Evolutionary conservation across 768 basidiomycete genomes (phyloP).

Genomic region (Lentinula boryana): DNA sequence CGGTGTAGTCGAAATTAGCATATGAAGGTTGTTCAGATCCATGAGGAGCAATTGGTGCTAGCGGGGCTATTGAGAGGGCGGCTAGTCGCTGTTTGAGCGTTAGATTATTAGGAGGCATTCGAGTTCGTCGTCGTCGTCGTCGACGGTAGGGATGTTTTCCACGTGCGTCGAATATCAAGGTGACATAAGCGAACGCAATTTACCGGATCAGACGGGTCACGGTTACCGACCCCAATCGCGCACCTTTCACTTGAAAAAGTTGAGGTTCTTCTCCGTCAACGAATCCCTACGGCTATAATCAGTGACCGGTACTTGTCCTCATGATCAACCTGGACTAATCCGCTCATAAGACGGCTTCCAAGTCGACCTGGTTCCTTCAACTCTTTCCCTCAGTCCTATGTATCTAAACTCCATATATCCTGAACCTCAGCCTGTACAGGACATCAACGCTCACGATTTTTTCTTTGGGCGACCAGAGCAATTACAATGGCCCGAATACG

Average conservation of each 20-base stretch:
- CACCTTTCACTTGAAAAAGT: neutral
- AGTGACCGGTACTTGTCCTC: neutral
- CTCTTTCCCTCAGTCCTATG: constrained; percentile 29
- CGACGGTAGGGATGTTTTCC: neutral
- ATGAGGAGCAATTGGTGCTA: constrained; percentile 37
- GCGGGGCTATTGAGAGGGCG: constrained; percentile 50
- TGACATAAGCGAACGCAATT: neutral
- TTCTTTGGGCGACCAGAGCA: constrained; percentile 52
- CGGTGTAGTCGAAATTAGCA: constrained; percentile 2
- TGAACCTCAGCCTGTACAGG: constrained; percentile 40
- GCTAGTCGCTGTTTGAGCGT: constrained; percentile 65
- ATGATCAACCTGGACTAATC: neutral
- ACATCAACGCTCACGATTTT: constrained; percentile 49
- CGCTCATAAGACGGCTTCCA: neutral
- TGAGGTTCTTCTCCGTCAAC: neutral
- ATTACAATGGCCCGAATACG: constrained; percentile 48
- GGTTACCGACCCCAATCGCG: neutral
- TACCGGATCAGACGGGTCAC: neutral
- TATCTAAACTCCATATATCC: constrained; percentile 53
- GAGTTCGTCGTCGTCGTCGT: constrained; percentile 7
- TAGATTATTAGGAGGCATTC: constrained; percentile 24
- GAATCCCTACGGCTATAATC: neutral
- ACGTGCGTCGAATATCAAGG: neutral
- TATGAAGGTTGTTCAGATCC: constrained; percentile 4
- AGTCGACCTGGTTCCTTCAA: neutral